Conservation (phyloP, 805 yeast species). For the Ogataea minuta region DNA sequence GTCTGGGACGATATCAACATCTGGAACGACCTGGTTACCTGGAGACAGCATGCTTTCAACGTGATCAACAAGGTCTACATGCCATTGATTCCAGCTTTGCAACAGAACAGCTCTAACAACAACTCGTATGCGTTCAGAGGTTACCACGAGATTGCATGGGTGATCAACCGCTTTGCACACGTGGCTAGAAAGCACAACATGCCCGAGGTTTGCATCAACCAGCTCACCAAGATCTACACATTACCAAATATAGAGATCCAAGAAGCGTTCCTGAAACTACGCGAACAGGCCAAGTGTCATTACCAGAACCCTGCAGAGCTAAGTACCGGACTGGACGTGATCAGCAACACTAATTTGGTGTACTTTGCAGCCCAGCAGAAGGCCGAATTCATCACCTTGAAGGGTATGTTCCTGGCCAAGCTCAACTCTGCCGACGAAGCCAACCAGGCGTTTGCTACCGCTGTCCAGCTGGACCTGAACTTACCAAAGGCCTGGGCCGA, state of each 20-base stretch:
- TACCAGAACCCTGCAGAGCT: conserved; percentile 88
- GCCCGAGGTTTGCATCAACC: conserved; percentile 95
- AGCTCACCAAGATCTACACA: conserved; percentile 89
- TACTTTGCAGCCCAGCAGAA: conserved; percentile 97
- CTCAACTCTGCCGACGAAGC: conserved; percentile 91
- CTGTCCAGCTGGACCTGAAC: conserved; percentile 92
- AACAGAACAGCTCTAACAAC: conserved; percentile 68
- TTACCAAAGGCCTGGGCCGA: conserved; percentile 99
- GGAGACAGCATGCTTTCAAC: conserved; percentile 98
- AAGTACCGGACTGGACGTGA: conserved; percentile 94
- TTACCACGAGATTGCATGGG: conserved; percentile 99
- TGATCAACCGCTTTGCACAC: conserved; percentile 95
- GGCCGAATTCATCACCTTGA: conserved; percentile 95
- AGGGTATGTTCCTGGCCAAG: conserved; percentile 96
- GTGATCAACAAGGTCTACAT: conserved; percentile 92
- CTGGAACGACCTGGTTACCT: conserved; percentile 96
- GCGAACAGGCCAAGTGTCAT: conserved; percentile 98
- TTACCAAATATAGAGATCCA: conserved; percentile 97
- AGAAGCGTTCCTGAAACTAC: conserved; percentile 91
- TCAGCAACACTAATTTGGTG: conserved; percentile 91
- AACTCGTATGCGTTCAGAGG: conserved; percentile 97
- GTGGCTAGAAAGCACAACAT: conserved; percentile 95
- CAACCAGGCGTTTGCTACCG: conserved; percentile 95
- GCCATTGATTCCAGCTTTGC: conserved; percentile 86
- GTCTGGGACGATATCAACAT: conserved; percentile 96